These are phyloP conservation scores for Kwoniella shandongensis DNA, from an alignment of 768 basidiomycete genomes.

Conservation along the genomic window DNA sequence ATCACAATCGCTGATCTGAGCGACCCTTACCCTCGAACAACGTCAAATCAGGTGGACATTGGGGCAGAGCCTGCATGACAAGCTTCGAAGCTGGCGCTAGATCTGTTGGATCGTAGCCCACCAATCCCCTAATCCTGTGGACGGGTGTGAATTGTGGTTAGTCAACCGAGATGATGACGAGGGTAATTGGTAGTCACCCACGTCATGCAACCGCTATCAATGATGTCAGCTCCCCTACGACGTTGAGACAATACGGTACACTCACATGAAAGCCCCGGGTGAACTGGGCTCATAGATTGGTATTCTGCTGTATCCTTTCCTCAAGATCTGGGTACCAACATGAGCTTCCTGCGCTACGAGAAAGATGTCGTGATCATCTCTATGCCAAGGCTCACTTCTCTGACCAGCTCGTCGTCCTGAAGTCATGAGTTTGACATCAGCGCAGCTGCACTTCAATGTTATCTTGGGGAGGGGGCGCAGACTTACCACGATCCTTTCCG, in stretches of 20 bases:
- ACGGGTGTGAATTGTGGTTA: background rate
- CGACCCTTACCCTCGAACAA: slow-evolving; percentile 35
- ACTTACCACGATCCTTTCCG: slow-evolving; percentile 46
- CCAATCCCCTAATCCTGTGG: slow-evolving; percentile 32
- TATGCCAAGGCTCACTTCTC: slow-evolving; percentile 29
- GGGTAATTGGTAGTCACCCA: slow-evolving; percentile 1
- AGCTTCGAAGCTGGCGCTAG: slow-evolving; percentile 34
- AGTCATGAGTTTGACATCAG: too few relatives aligned
- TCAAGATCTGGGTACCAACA: slow-evolving; percentile 31
- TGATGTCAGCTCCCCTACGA: background rate
- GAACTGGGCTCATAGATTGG: slow-evolving; percentile 44
- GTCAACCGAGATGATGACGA: background rate
- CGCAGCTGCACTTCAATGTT: background rate
- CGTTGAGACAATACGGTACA: background rate
- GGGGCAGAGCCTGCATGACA: slow-evolving; percentile 35
- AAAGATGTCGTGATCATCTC: too few relatives aligned
- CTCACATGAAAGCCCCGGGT: slow-evolving; percentile 43
- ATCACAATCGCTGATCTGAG: too few relatives aligned
- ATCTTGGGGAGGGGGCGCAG: too few relatives aligned
- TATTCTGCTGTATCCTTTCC: slow-evolving; percentile 45
- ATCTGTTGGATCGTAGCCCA: slow-evolving; percentile 47
- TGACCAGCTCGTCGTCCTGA: slow-evolving; percentile 33
- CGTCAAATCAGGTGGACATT: slow-evolving; percentile 43
- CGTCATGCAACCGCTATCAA: slow-evolving; percentile 29
- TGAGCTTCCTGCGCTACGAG: too few relatives aligned